A percentile compares a stretch with the other conserved stretches of the same genome.
Evolutionary conservation across 2,329 filamentous ascomycete species (phyloP).

Genomic region (Coniella lustricola): DNA sequence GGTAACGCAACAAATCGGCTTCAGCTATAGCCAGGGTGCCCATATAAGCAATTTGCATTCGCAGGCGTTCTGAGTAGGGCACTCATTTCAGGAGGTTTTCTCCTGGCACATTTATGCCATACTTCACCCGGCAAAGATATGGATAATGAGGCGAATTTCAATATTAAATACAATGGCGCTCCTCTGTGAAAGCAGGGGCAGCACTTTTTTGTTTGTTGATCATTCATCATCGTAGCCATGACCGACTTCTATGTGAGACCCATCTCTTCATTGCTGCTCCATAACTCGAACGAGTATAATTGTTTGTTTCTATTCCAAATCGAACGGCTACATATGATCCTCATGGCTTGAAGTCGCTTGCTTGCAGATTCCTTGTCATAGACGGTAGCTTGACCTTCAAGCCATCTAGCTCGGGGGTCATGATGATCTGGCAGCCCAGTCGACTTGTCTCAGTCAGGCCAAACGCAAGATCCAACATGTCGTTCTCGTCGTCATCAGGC

Average conservation of each 20-base stretch:
- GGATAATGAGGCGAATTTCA: too few species aligned
- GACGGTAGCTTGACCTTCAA: conserved; percentile 76
- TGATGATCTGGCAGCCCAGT: conserved; percentile 83
- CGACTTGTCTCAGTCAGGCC: conserved; percentile 79
- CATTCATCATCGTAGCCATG: too few species aligned
- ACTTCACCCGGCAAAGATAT: neutral
- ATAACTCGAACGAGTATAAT: too few species aligned
- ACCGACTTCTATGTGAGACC: too few species aligned
- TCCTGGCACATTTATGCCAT: neutral
- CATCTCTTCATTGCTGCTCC: too few species aligned
- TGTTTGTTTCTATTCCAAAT: neutral
- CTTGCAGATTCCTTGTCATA: conserved; percentile 95
- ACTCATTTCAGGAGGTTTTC: conserved; percentile 5
- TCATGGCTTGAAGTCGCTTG: conserved; percentile 68
- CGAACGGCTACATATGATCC: neutral
- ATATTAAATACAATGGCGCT: too few species aligned
- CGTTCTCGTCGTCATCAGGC: conserved; percentile 69
- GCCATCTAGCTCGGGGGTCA: conserved; percentile 86
- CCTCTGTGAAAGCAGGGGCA: too few species aligned
- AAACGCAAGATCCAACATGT: conserved; percentile 87
- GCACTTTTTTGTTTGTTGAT: too few species aligned
- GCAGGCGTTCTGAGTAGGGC: conserved; percentile 7
- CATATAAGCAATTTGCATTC: neutral
- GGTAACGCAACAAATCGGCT: neutral
- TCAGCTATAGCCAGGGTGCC: neutral